These are phyloP conservation scores for Lentinula sp. DNA, from an alignment of 768 basidiomycete genomes.

Conservation along the genomic window DNA sequence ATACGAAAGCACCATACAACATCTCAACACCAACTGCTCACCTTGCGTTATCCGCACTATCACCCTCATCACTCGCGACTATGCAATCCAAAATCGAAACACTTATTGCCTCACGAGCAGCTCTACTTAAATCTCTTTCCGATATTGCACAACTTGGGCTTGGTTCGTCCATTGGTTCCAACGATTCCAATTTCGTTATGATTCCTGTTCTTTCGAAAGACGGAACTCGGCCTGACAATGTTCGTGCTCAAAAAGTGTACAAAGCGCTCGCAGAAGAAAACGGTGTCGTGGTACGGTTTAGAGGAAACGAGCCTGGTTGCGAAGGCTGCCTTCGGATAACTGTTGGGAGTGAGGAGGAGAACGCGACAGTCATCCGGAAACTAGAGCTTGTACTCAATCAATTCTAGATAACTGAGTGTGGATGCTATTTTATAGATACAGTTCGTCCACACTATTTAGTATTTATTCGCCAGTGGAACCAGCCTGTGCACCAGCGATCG, in stretches of 20 bases:
- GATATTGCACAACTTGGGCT: conserved; percentile 46
- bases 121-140: conserved; percentile 45
- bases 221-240: conserved; percentile 45
- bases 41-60: conserved; percentile 75
- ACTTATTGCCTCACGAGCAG: conserved; percentile 51
- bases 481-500: conserved; percentile 15
- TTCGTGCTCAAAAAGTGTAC: conserved; percentile 61
- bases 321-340: conserved; percentile 85
- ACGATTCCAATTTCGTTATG: conserved; percentile 88
- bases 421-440: background rate
- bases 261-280: conserved; percentile 76
- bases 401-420: background rate
- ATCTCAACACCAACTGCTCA: conserved; percentile 86
- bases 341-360: conserved; percentile 81
- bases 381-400: conserved; percentile 40
- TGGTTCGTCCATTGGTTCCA: conserved; percentile 68
- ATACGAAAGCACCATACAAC: conserved; percentile 98
- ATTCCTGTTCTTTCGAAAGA: conserved; percentile 61
- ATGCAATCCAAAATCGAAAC: conserved; percentile 65
- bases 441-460: background rate
- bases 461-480: conserved; percentile 11
- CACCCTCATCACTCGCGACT: conserved; percentile 47
- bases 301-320: conserved; percentile 85
- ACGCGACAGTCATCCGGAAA: conserved; percentile 47
- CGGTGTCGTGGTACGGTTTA: conserved; percentile 86